phyloP scores from a whole-genome alignment of 768 basidiomycete genomes.

The Daedaleopsis nitida region DNA sequence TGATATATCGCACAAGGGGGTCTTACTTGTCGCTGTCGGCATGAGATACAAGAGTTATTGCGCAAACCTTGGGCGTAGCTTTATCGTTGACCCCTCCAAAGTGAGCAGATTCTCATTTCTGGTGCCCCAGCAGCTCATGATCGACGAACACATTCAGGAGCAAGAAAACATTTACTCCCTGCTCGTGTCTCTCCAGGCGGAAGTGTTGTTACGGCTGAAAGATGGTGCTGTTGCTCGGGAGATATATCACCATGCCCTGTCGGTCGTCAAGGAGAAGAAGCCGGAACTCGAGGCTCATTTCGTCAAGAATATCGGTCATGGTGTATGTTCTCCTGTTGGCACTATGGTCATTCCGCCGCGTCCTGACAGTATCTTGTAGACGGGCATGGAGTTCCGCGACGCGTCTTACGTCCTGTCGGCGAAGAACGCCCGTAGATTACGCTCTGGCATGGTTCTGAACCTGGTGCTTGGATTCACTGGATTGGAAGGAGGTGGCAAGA shows the following conservation, averaged over 20 bases:
- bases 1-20: slow-evolving; percentile 82
- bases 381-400: slow-evolving; percentile 95
- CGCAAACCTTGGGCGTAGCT: slow-evolving; percentile 89
- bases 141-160: slow-evolving; percentile 50
- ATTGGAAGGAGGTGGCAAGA: slow-evolving; percentile 77
- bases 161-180: slow-evolving; percentile 90
- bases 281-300: slow-evolving; percentile 84
- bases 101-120: slow-evolving; percentile 41
- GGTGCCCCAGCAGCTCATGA: not conserved
- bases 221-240: slow-evolving; percentile 79
- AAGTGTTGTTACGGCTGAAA: slow-evolving; percentile 74
- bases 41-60: slow-evolving; percentile 93
- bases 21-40: slow-evolving; percentile 85
- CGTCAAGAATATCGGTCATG: slow-evolving; percentile 88
- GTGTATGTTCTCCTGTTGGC: slow-evolving; percentile 49
- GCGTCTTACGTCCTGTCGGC: slow-evolving; percentile 77
- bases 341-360: not conserved
- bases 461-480: slow-evolving; percentile 85
- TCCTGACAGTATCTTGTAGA: slow-evolving; percentile 48
- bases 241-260: slow-evolving; percentile 74
- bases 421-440: slow-evolving; percentile 75
- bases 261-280: slow-evolving; percentile 73
- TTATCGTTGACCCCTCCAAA: slow-evolving; percentile 92
- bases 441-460: slow-evolving; percentile 83
- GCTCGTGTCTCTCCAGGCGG: slow-evolving; percentile 75